Evolutionary conservation across 2,329 filamentous ascomycete genomes (phyloP).

Genomic region (Neofusicoccum parvum): DNA sequence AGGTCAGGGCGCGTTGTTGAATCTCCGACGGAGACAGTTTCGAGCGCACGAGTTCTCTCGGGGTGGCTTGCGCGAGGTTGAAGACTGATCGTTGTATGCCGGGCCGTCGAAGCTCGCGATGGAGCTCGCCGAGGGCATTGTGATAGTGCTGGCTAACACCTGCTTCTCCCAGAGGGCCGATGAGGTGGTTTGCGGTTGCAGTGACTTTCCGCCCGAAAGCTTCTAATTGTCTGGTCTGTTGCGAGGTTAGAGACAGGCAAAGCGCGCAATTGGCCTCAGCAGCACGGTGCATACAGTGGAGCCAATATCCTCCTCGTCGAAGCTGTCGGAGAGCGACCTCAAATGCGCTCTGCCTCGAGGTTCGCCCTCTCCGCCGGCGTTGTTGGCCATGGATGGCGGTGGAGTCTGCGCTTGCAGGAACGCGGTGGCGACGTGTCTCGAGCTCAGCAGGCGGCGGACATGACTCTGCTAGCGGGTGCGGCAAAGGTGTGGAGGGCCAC

Average conservation of each 20-base stretch:
- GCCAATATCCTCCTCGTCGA: constrained; percentile 12
- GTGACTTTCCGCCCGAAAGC: constrained; percentile 94
- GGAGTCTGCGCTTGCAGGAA: constrained; percentile 3
- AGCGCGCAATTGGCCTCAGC: constrained; percentile 3
- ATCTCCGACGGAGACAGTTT: constrained; percentile 90
- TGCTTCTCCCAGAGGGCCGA: constrained; percentile 56
- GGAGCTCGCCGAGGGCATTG: constrained; percentile 82
- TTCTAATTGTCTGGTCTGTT: constrained; percentile 83
- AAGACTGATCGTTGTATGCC: constrained; percentile 87
- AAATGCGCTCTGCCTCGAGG: constrained; percentile 29
- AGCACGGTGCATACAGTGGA: constrained; percentile 8
- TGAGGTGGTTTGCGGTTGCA: constrained; percentile 87
- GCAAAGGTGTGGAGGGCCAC: not conserved
- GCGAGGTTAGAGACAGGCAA: not conserved
- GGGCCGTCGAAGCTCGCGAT: constrained; percentile 84
- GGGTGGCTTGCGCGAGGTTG: constrained; percentile 84
- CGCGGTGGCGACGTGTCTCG: not conserved
- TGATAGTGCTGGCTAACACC: constrained; percentile 71
- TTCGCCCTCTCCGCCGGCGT: constrained; percentile 32
- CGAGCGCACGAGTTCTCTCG: constrained; percentile 90
- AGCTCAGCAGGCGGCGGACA: constrained; percentile 9
- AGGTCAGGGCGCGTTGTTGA: constrained; percentile 86
- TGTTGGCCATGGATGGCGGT: constrained; percentile 31
- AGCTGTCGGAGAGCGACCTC: constrained; percentile 13
- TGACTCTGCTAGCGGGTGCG: constrained; percentile 3